These are phyloP conservation scores for Pelargonium australe DNA, from an alignment of 441 rosid genomes.

Conservation along the genomic window DNA sequence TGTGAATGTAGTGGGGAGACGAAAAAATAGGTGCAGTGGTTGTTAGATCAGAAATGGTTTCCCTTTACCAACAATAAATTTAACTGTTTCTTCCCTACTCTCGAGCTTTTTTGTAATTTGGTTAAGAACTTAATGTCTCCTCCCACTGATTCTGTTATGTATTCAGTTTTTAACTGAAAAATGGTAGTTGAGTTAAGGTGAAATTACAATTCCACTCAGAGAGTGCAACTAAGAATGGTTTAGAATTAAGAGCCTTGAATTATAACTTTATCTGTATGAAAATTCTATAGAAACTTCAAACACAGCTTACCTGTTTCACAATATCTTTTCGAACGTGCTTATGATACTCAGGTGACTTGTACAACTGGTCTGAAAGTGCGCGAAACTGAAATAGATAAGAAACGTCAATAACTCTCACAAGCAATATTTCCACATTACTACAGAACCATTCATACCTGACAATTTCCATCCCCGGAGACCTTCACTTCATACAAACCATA, in stretches of 20 bases:
- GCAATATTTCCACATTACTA: constrained; percentile 12
- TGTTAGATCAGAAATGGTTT: neutral
- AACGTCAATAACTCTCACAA: constrained; percentile 5
- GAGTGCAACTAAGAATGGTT: neutral
- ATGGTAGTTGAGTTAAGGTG: neutral
- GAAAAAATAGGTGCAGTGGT: neutral
- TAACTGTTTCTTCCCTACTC: neutral
- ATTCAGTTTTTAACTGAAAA: neutral
- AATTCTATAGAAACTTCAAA: constrained; percentile 12
- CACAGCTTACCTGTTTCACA: constrained; percentile 63
- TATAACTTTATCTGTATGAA: constrained; percentile 3
- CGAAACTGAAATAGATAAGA: constrained; percentile 54
- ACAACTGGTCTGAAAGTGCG: constrained; percentile 89
- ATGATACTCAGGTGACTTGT: constrained; percentile 79
- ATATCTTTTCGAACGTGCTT: constrained; percentile 77
- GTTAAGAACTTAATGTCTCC: constrained; percentile 10
- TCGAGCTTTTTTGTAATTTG: neutral
- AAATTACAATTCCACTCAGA: neutral
- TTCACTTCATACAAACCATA: constrained; percentile 80
- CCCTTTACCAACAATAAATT: neutral
- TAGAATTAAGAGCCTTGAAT: neutral
- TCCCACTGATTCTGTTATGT: neutral
- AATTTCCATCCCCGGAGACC: constrained; percentile 95
- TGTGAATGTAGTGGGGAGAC: neutral
- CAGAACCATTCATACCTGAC: constrained; percentile 53